phyloP scores from a whole-genome alignment of 306 rosid species.

The Alnus rubra region DNA sequence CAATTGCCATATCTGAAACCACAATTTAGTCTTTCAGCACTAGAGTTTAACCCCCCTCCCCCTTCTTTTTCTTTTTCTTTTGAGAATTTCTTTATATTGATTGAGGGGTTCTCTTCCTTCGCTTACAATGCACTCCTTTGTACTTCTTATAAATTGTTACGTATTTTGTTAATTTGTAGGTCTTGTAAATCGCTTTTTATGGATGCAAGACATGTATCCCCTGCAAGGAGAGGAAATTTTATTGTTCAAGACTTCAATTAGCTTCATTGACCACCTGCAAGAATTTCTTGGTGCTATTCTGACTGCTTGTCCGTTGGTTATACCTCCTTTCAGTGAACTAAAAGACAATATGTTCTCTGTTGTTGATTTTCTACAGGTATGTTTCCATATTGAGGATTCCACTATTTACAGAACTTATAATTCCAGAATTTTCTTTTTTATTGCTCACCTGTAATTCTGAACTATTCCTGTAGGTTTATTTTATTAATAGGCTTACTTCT shows the following conservation, averaged over 20 bases:
- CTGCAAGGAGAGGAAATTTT: slow-evolving; percentile 52
- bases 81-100: slow-evolving; percentile 4
- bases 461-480: slow-evolving; percentile 65
- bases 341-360: slow-evolving; percentile 56
- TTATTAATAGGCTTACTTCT: slow-evolving; percentile 60
- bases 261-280: slow-evolving; percentile 92
- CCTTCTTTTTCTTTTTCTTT: background rate
- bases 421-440: slow-evolving; percentile 7
- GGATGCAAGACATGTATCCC: slow-evolving; percentile 90
- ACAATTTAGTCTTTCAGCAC: slow-evolving; percentile 1
- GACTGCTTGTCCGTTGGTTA: slow-evolving; percentile 63
- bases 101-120: background rate
- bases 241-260: slow-evolving; percentile 81
- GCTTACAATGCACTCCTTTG: background rate
- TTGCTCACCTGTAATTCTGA: slow-evolving; percentile 23
- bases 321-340: slow-evolving; percentile 69
- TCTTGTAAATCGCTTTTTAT: slow-evolving; percentile 70
- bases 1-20: background rate
- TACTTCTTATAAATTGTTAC: background rate
- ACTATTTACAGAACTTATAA: slow-evolving; percentile 4
- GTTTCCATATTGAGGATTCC: slow-evolving; percentile 1
- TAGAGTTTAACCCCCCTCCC: slow-evolving; percentile 9
- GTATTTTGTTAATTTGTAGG: slow-evolving; percentile 41
- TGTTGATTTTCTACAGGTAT: slow-evolving; percentile 70
- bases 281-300: slow-evolving; percentile 81